These are phyloP conservation scores for Petrea volubilis DNA, from an alignment of 257 asterid species.

Conservation along the genomic window DNA sequence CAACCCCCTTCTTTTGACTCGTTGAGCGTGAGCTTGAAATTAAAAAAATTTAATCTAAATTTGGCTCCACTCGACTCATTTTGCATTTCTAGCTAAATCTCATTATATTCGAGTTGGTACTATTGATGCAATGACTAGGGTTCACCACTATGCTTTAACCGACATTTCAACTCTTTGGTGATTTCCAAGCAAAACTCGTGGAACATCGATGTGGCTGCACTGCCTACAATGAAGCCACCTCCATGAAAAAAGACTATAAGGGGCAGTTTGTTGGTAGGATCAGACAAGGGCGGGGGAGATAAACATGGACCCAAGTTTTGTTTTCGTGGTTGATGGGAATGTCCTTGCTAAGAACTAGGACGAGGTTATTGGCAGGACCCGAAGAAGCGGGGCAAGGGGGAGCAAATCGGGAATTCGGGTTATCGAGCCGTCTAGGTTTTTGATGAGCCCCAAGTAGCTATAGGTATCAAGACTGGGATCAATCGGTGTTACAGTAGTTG, in stretches of 20 bases:
- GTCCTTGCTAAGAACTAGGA: conserved; percentile 43
- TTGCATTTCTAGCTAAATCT: too few relatives aligned
- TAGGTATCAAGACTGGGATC: conserved; percentile 38
- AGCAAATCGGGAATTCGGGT: conserved; percentile 3
- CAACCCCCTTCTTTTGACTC: too few relatives aligned
- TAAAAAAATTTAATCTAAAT: too few relatives aligned
- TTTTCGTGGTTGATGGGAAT: conserved; percentile 27
- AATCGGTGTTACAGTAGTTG: not conserved
- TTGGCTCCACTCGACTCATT: too few relatives aligned
- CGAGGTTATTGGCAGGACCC: conserved; percentile 15
- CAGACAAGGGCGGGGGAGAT: conserved; percentile 25
- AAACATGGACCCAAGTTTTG: conserved; percentile 36
- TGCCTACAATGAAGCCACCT: conserved; percentile 48
- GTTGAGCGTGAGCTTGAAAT: too few relatives aligned
- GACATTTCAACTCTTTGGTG: too few relatives aligned
- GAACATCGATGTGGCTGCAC: conserved; percentile 5
- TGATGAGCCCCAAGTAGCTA: conserved; percentile 28
- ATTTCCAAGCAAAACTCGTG: conserved; percentile 27
- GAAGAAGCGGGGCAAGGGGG: too few relatives aligned
- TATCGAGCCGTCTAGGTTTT: conserved; percentile 38
- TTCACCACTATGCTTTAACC: too few relatives aligned
- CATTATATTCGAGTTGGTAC: too few relatives aligned
- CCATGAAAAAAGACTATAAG: conserved; percentile 47
- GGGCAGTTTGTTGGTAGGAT: conserved; percentile 28
- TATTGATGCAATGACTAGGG: too few relatives aligned